phyloP scores from a whole-genome alignment of 768 basidiomycete species.

The Tephrocybe rancida region DNA sequence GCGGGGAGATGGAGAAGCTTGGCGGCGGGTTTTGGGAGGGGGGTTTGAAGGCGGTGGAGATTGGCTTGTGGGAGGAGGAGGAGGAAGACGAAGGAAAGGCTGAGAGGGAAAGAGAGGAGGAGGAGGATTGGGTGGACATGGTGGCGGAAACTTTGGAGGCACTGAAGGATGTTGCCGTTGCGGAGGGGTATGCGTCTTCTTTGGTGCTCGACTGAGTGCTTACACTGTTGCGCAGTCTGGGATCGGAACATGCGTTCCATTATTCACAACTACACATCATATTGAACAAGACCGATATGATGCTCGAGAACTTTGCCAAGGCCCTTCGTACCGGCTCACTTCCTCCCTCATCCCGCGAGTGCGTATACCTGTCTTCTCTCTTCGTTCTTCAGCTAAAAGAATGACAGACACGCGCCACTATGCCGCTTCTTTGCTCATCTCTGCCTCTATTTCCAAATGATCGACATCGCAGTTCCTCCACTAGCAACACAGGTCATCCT shows the following conservation, averaged over 20 bases:
- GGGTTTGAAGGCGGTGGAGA: constrained; percentile 49
- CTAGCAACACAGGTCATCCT: constrained; percentile 79
- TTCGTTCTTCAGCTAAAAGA: background rate
- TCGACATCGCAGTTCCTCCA: constrained; percentile 74
- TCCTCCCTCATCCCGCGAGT: constrained; percentile 56
- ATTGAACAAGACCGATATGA: constrained; percentile 61
- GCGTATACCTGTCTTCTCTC: constrained; percentile 21
- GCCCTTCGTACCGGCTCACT: constrained; percentile 57
- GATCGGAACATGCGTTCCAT: constrained; percentile 78
- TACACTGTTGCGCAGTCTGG: constrained; percentile 39
- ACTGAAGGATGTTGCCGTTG: constrained; percentile 56
- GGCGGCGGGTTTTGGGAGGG: constrained; percentile 85
- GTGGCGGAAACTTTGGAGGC: constrained; percentile 58
- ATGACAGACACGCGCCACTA: constrained; percentile 63
- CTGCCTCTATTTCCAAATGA: constrained; percentile 85
- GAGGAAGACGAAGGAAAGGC: constrained; percentile 66
- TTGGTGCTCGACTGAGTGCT: background rate
- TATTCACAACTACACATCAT: constrained; percentile 82
- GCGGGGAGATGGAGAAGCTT: constrained; percentile 63
- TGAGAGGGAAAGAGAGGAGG: constrained; percentile 51
- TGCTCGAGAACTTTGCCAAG: constrained; percentile 71
- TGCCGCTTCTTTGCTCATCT: constrained; percentile 94
- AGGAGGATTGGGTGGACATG: constrained; percentile 58
- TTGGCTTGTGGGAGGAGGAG: constrained; percentile 36
- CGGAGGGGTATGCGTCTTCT: constrained; percentile 55